phyloP scores from a whole-genome alignment of 495 filamentous ascomycete species.

The Xylaria scruposa region DNA sequence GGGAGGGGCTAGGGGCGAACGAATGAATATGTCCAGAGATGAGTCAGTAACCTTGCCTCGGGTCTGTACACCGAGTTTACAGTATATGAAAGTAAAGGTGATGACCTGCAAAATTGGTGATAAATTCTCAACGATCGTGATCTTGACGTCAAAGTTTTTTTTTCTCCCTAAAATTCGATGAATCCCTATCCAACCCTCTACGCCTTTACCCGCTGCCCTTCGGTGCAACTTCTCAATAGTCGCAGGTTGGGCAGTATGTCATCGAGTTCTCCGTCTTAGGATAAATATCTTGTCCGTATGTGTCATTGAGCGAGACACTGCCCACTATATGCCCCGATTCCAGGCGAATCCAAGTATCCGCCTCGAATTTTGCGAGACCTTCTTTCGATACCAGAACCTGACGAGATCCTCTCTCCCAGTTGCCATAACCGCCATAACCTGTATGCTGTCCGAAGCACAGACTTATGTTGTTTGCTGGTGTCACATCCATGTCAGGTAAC shows the following conservation, averaged over 20 bases:
- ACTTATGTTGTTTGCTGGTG: slow-evolving; percentile 45
- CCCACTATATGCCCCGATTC: slow-evolving; percentile 65
- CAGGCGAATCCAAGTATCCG: slow-evolving; percentile 71
- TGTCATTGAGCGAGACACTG: slow-evolving; percentile 68
- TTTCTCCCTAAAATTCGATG: background rate
- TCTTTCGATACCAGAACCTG: slow-evolving; percentile 60
- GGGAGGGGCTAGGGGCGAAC: background rate
- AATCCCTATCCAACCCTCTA: background rate
- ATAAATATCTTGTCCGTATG: slow-evolving; percentile 69
- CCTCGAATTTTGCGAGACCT: slow-evolving; percentile 43
- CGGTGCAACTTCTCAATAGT: slow-evolving; percentile 21
- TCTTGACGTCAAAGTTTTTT: background rate
- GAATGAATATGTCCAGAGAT: background rate
- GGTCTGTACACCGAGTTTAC: background rate
- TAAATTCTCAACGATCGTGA: background rate
- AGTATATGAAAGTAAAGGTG: background rate
- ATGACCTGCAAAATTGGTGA: background rate
- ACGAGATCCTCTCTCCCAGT: slow-evolving; percentile 65
- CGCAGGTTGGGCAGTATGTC: slow-evolving; percentile 42
- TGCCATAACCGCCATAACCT: slow-evolving; percentile 76
- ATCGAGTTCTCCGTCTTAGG: slow-evolving; percentile 48
- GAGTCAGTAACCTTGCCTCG: background rate
- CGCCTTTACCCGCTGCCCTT: background rate
- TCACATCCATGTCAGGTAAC: slow-evolving; percentile 40
- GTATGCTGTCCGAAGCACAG: slow-evolving; percentile 75